Conservation (phyloP, 305 asterid genomes). For the Solanum hybrid region DNA sequence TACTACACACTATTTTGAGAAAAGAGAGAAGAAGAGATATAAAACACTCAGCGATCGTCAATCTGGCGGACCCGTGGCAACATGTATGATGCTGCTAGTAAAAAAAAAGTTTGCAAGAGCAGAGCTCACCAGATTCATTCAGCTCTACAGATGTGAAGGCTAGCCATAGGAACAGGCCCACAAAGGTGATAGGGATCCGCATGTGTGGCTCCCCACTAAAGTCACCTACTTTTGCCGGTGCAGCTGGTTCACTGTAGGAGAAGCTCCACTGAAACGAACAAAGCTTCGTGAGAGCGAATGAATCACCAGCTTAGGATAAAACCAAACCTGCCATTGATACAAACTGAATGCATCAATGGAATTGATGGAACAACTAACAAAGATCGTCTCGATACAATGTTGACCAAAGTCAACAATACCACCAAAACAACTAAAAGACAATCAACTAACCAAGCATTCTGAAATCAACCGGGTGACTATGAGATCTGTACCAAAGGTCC, state of each 20-base stretch:
- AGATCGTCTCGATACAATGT: neutral
- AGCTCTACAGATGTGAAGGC: neutral
- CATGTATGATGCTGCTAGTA: neutral
- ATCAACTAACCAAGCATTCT: neutral
- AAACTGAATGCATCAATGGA: too few relatives aligned
- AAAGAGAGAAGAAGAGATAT: neutral
- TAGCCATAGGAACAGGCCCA: neutral
- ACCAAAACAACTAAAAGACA: neutral
- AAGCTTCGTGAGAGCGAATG: neutral
- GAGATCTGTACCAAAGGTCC: neutral
- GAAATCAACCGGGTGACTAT: neutral
- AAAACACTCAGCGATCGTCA: neutral
- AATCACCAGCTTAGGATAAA: neutral
- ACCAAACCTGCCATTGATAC: neutral
- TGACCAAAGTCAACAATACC: neutral
- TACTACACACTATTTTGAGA: neutral
- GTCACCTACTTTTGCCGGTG: neutral
- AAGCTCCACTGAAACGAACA: neutral
- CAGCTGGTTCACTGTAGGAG: neutral
- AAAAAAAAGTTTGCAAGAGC: neutral
- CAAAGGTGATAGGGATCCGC: neutral
- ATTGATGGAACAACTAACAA: neutral
- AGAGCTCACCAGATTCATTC: neutral
- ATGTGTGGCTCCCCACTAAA: neutral
- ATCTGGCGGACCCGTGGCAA: neutral